Conservation (phyloP, 2,329 filamentous ascomycete species). For the Diaporthe batatas region DNA sequence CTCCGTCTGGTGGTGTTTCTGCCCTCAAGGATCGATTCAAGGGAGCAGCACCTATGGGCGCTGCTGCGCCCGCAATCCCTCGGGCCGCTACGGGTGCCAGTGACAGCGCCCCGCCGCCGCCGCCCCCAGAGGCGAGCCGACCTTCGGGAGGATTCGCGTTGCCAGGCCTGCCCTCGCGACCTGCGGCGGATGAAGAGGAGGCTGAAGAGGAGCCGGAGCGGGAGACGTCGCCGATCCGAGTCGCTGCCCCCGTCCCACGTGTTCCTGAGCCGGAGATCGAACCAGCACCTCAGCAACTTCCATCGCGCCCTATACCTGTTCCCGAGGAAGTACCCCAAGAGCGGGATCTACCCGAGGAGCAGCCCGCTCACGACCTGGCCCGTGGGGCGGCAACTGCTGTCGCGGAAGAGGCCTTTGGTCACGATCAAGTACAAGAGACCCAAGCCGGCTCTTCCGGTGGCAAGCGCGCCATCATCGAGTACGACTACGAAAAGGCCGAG, state of each 20-base stretch:
- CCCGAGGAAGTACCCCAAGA: constrained; percentile 74
- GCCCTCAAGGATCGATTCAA: constrained; percentile 88
- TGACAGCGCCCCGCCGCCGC: constrained; percentile 68
- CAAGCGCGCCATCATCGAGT: constrained; percentile 83
- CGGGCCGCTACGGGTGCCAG: constrained; percentile 54
- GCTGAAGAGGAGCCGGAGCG: constrained; percentile 69
- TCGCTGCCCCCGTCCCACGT: constrained; percentile 87
- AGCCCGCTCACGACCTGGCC: constrained; percentile 66
- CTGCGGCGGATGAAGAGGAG: constrained; percentile 68
- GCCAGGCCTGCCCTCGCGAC: constrained; percentile 78
- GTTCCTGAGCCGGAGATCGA: constrained; percentile 67
- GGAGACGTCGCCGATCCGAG: constrained; percentile 81
- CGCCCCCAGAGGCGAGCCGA: constrained; percentile 74
- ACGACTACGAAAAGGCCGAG: constrained; percentile 97
- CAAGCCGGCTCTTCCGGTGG: constrained; percentile 63
- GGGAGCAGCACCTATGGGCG: constrained; percentile 78
- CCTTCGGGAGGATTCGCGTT: constrained; percentile 83
- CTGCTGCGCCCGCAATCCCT: constrained; percentile 52
- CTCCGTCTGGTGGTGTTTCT: constrained; percentile 75
- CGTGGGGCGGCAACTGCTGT: constrained; percentile 72
- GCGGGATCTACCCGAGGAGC: constrained; percentile 74
- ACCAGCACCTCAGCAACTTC: constrained; percentile 62
- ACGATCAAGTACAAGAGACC: constrained; percentile 53
- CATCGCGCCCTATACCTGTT: constrained; percentile 72
- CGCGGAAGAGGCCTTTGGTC: constrained; percentile 60